Base-by-base conservation (phyloP, 208 protist genomes). In the Trypanosoma avium region DNA sequence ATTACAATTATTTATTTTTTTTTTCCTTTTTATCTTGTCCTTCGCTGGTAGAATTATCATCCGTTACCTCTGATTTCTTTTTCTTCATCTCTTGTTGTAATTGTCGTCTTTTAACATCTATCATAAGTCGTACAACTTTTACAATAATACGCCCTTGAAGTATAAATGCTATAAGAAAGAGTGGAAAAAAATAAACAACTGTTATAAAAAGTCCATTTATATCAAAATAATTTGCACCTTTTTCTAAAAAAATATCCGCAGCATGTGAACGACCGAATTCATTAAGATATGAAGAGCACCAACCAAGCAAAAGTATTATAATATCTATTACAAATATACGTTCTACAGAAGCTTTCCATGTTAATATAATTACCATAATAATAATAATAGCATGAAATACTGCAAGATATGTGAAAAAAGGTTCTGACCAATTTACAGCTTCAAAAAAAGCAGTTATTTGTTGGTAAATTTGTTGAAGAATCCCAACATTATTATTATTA, bases 191-290 rank as follows among this genome's bases (percentile, higher is more conserved):
- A 60, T 79, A 86, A 29, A 90, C 59, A 0, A 85, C 61, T 1
- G 67, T 67, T 9, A 95, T 61, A 64, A 95, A 91, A 19, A 85
- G 46, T 8, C 79, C 82, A 19, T 58, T 58, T n/a, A 77, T 67
- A 7, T 88, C 81, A 81, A 95, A 92, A 67, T 95, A 95, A 54
- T 91, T 90, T 6, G 76, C 61, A 0, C 70, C 56, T 13, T 72
- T 61, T 40, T 81, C 77, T 17, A 30, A 17, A 60, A 95, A 91
- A 15, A 92, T 27, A 9, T 35, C 15, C 0, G 43, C 30, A 0
- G 63, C 74, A 56, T 90, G 62, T 6, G 40, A 53, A 15, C 56
- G 57, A 21, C 82, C 79, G 1, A 60, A 56, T 0, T 53, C 40
- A 53, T 88, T 89, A 10, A 90, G 52, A 21, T 54, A 57, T 8